Evolutionary conservation across 116 monocot genomes (phyloP).

Genomic region (Posidonia oceanica): DNA sequence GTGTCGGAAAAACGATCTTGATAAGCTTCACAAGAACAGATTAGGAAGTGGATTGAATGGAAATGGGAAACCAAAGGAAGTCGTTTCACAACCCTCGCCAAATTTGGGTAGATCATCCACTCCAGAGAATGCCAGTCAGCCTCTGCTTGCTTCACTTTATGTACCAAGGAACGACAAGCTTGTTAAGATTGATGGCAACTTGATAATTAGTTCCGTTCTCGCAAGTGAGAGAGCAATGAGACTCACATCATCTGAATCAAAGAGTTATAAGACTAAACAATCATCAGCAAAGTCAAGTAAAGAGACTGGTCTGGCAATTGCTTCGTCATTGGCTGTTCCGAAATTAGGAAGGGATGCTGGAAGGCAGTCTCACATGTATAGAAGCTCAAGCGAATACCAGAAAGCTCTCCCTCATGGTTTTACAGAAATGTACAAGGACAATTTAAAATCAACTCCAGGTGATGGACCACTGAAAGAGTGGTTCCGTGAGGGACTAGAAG

Average conservation of each 20-base stretch:
- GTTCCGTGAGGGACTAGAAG: conserved; percentile 93
- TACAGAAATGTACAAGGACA: conserved; percentile 17
- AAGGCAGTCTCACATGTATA: conserved; percentile 19
- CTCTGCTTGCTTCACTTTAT: conserved; percentile 69
- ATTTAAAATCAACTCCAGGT: conserved; percentile 24
- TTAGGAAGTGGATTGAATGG: not conserved
- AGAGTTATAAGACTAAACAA: not conserved
- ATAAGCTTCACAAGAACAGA: not conserved
- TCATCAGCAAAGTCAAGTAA: conserved; percentile 21
- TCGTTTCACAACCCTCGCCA: not conserved
- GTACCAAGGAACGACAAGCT: conserved; percentile 91
- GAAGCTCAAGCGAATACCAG: conserved; percentile 19
- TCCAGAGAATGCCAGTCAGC: conserved; percentile 47
- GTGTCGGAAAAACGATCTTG: not conserved
- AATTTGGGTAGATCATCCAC: conserved; percentile 2
- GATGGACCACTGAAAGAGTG: conserved; percentile 74
- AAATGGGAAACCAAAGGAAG: conserved; percentile 2
- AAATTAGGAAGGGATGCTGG: conserved; percentile 21
- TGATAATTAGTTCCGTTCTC: conserved; percentile 92
- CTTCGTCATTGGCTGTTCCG: conserved; percentile 32
- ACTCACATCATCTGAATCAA: conserved; percentile 15
- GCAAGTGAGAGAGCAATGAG: conserved; percentile 71
- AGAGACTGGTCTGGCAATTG: conserved; percentile 57
- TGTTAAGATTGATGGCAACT: conserved; percentile 91
- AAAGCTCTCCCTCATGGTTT: conserved; percentile 16